Conservation (phyloP, 768 basidiomycete species). For the Amanita molliuscula region DNA sequence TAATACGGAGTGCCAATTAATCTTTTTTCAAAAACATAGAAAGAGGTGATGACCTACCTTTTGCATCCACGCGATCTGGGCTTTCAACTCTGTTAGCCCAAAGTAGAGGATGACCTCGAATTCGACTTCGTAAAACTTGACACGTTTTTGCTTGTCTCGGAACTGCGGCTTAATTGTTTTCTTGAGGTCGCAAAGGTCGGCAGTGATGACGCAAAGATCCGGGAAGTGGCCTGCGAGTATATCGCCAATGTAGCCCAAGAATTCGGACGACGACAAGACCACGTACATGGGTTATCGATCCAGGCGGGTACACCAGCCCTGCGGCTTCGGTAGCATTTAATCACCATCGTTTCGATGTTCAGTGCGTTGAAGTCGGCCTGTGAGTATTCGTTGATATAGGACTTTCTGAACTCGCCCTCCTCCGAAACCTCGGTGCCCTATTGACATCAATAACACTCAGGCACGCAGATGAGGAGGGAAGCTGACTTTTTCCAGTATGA, state of each 20-base stretch:
- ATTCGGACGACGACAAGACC: neutral
- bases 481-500: constrained; percentile 8
- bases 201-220: constrained; percentile 14
- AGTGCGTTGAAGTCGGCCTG: constrained; percentile 7
- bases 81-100: constrained; percentile 36
- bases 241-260: neutral
- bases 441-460: neutral
- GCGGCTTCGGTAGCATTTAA: constrained; percentile 14
- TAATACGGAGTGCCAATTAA: neutral
- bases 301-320: constrained; percentile 10
- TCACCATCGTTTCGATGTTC: constrained; percentile 2
- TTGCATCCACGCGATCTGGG: constrained; percentile 34
- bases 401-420: constrained; percentile 13
- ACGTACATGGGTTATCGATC: constrained; percentile 13
- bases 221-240: constrained; percentile 10
- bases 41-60: constrained; percentile 13
- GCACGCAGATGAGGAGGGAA: neutral
- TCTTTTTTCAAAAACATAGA: neutral
- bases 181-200: constrained; percentile 11
- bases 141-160: constrained; percentile 11
- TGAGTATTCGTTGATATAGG: constrained; percentile 4
- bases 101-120: constrained; percentile 32
- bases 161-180: neutral
- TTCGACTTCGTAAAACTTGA: constrained; percentile 15
- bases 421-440: constrained; percentile 16